phyloP scores from a whole-genome alignment of 1,284 basidiomycete genomes.

The Apiotrichum montevideense region DNA sequence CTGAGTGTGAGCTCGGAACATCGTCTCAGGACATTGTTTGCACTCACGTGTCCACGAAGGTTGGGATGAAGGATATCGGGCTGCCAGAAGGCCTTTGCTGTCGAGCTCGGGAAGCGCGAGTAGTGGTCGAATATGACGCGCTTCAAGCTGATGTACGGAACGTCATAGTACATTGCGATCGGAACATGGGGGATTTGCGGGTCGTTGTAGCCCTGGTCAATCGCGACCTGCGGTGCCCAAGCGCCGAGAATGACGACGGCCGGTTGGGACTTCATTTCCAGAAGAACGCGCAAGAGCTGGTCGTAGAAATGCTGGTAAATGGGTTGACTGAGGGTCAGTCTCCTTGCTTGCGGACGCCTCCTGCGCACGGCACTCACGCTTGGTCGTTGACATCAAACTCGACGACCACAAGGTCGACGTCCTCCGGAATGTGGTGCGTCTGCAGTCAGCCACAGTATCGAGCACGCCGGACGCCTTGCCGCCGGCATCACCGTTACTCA shows the following conservation, averaged over 20 bases:
- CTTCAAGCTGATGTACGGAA: constrained; percentile 45
- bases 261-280: constrained; percentile 40
- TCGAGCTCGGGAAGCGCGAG: constrained; percentile 37
- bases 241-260: constrained; percentile 45
- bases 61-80: constrained; percentile 43
- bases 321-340: constrained; percentile 19
- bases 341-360: constrained; percentile 26
- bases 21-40: background rate
- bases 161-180: constrained; percentile 45
- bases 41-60: constrained; percentile 41
- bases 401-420: constrained; percentile 44
- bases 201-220: constrained; percentile 44
- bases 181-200: constrained; percentile 44
- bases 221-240: constrained; percentile 42
- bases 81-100: constrained; percentile 36
- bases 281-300: constrained; percentile 44
- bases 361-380: constrained; percentile 22
- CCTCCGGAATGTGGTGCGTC: constrained; percentile 42
- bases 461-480: background rate
- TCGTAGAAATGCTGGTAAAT: constrained; percentile 44
- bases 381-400: constrained; percentile 49
- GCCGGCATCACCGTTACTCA: constrained; percentile 7
- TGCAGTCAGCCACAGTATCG: constrained; percentile 6
- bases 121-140: constrained; percentile 44
- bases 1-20: constrained; percentile 35